phyloP scores from a whole-genome alignment of 495 filamentous ascomycete genomes.

The Penicillium nucicola region DNA sequence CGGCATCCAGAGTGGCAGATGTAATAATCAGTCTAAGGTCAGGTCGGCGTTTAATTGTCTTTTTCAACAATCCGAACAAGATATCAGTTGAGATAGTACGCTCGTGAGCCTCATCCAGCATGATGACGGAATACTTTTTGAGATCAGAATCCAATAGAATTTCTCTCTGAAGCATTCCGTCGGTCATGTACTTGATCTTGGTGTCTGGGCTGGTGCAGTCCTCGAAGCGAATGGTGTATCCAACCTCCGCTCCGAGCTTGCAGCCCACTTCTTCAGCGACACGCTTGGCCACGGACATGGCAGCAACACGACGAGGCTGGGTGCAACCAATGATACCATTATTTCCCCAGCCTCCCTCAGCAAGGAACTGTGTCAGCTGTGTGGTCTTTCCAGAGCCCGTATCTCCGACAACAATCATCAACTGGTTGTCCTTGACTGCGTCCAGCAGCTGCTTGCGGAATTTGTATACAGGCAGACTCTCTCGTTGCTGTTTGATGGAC shows the following conservation, averaged over 20 bases:
- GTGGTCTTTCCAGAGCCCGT: conserved; percentile 98
- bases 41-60: conserved; percentile 78
- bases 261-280: conserved; percentile 97
- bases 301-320: conserved; percentile 93
- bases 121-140: conserved; percentile 88
- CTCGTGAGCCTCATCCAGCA: conserved; percentile 98
- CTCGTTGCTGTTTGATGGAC: conserved; percentile 93
- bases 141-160: conserved; percentile 87
- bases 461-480: conserved; percentile 85
- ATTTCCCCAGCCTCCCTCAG: conserved; percentile 86
- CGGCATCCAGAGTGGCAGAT: conserved; percentile 91
- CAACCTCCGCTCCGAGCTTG: conserved; percentile 85
- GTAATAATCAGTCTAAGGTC: conserved; percentile 96
- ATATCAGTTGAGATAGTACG: conserved; percentile 95
- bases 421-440: conserved; percentile 82
- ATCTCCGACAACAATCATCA: conserved; percentile 95
- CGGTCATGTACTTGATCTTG: conserved; percentile 99
- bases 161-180: conserved; percentile 96
- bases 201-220: conserved; percentile 88
- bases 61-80: conserved; percentile 90
- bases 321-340: conserved; percentile 95
- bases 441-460: conserved; percentile 86
- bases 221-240: conserved; percentile 97
- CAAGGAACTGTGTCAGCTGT: conserved; percentile 91
- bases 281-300: conserved; percentile 95